A percentile compares a stretch with the other conserved stretches of the same genome.
Conservation (phyloP, 2,329 filamentous ascomycete species). For the Aspergillus aculeatinus region DNA sequence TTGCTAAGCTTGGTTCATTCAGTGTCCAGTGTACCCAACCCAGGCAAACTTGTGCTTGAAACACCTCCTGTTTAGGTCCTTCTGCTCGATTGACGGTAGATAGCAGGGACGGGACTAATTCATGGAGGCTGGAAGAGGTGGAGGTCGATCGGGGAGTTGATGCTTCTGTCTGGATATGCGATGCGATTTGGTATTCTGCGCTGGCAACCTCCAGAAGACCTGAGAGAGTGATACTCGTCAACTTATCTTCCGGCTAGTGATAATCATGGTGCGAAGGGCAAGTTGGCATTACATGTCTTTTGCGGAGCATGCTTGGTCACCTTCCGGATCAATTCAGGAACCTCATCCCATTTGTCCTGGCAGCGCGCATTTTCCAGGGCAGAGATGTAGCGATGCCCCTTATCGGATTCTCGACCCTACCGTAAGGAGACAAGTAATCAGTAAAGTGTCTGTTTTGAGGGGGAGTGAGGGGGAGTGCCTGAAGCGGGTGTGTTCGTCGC, state of each 20-base stretch:
- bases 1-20: conserved; percentile 65
- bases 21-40: conserved; percentile 82
- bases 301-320: conserved; percentile 89
- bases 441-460: background rate
- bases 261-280: conserved; percentile 12
- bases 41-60: conserved; percentile 79
- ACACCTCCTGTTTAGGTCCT: conserved; percentile 53
- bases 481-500: background rate
- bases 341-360: conserved; percentile 79
- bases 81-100: conserved; percentile 60
- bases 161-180: conserved; percentile 45
- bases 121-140: conserved; percentile 46
- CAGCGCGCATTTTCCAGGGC: conserved; percentile 84
- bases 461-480: conserved; percentile 3
- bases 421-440: conserved; percentile 7
- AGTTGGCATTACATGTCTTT: conserved; percentile 65
- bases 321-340: conserved; percentile 89
- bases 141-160: conserved; percentile 33
- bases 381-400: conserved; percentile 78
- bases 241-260: conserved; percentile 16
- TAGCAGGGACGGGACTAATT: conserved; percentile 42
- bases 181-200: conserved; percentile 65
- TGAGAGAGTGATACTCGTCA: conserved; percentile 36
- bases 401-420: conserved; percentile 60
- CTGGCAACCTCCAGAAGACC: conserved; percentile 70